Base-by-base conservation (phyloP, 2,329 filamentous ascomycete genomes). In the Beauveria asiatica region DNA sequence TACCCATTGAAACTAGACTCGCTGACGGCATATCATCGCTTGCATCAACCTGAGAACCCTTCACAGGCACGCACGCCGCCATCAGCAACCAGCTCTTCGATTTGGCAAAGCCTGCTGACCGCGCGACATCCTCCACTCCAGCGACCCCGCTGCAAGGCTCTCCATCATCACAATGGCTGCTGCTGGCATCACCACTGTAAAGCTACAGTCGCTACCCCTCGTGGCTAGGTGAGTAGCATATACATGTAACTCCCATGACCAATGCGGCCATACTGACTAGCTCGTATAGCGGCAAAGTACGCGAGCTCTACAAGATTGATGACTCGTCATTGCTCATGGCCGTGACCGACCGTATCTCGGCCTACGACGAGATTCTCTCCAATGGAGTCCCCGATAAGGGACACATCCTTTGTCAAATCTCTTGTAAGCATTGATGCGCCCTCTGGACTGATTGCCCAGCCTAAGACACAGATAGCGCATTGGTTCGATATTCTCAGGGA, bases 331-430 rank as follows among this genome's bases (percentile, higher is more conserved):
- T 96, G 5, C 86, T 96, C 60, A 93, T 96, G 70, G 85, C 92
- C 59, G 88, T 90, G 25, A 89, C 90, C 16, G 92, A 97, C 76
- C 88, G 94, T 66, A 94, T 97, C 72, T 96, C 91, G 25, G 94
- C 94, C 60, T 97, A 93, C 79, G 93, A 97, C 81, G 91, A 95
- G 67, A 85, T 96, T 67, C 86, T 96, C 80, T 77, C 83, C 68
- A 97, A 94, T 67, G 78, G 78, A 64, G 77, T 82, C 55, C 76
- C 78, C 50, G 69, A 76, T 69, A 84, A 84, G 75, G 82, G 82
- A 65, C 71, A 72, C 61, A 73, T 83, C 56, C 74, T 83, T 54
- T 80, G 76, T 30, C 68, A 72, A 51, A 66, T 74, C 42, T 76
- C 74, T 1, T 61, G 59, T 61, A 46, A 19, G 59, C 17, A 19